These are phyloP conservation scores for Coemansia sp. DNA, from an alignment of 192 early-diverging fungal genomes.

Conservation along the genomic window DNA sequence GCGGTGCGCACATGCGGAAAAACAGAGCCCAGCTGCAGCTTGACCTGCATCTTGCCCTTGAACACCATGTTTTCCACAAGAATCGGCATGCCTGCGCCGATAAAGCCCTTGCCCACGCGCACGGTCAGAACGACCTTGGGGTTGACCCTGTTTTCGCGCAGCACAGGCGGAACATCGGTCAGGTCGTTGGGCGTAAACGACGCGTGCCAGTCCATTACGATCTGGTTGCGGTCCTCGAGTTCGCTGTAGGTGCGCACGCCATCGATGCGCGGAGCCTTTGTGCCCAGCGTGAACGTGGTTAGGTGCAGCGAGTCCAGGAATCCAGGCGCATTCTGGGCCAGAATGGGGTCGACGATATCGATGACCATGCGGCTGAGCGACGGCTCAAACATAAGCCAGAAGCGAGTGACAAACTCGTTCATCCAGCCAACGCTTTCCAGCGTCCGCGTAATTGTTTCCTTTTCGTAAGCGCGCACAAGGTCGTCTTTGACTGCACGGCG, in stretches of 20 bases:
- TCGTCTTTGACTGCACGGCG: constrained; percentile 71
- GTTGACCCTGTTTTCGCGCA: constrained; percentile 71
- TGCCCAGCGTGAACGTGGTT: constrained; percentile 75
- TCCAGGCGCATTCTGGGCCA: constrained; percentile 72
- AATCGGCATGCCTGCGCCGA: constrained; percentile 82
- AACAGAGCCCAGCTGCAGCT: constrained; percentile 79
- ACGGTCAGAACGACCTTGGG: constrained; percentile 85
- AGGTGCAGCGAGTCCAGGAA: constrained; percentile 79
- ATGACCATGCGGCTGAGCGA: constrained; percentile 74
- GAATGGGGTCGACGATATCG: constrained; percentile 67
- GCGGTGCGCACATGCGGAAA: constrained; percentile 87
- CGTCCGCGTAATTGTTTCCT: constrained; percentile 48
- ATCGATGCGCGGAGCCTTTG: constrained; percentile 72
- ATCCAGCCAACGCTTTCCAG: constrained; percentile 84
- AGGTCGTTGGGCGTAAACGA: constrained; percentile 84
- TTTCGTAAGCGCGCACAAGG: constrained; percentile 63
- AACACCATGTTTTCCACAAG: constrained; percentile 85
- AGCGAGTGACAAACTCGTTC: constrained; percentile 80
- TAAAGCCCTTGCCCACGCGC: constrained; percentile 82
- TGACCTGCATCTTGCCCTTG: constrained; percentile 70
- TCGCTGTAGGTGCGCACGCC: constrained; percentile 70
- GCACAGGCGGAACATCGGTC: constrained; percentile 67
- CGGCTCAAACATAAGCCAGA: constrained; percentile 92
- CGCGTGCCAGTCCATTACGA: constrained; percentile 88
- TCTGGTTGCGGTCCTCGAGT: constrained; percentile 69